phyloP scores from a whole-genome alignment of 2,329 filamentous ascomycete genomes.

The Phialophora verrucosa region DNA sequence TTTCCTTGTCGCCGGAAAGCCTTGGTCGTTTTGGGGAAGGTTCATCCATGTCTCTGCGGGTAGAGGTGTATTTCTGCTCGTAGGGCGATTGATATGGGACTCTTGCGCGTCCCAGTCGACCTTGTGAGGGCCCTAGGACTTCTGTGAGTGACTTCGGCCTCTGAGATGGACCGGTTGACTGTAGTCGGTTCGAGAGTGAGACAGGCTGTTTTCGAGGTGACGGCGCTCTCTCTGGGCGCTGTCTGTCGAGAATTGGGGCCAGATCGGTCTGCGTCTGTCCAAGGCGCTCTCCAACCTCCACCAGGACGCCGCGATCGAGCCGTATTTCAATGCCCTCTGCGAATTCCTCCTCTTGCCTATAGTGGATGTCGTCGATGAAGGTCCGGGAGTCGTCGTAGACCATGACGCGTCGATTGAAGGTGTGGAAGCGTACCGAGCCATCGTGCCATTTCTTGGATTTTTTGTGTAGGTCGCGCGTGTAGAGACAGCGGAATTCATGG shows the following conservation, averaged over 20 bases:
- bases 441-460: slow-evolving; percentile 96
- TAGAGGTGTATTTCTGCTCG: slow-evolving; percentile 57
- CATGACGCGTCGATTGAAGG: slow-evolving; percentile 90
- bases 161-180: slow-evolving; percentile 52
- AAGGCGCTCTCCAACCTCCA: slow-evolving; percentile 79
- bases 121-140: slow-evolving; percentile 68
- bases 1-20: slow-evolving; percentile 35
- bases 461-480: slow-evolving; percentile 80
- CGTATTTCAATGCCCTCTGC: slow-evolving; percentile 81
- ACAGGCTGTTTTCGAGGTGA: slow-evolving; percentile 42
- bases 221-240: slow-evolving; percentile 42
- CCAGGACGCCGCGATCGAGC: slow-evolving; percentile 76
- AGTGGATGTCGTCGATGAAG: slow-evolving; percentile 84
- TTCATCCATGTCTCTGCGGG: slow-evolving; percentile 33
- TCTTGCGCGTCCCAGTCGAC: slow-evolving; percentile 66
- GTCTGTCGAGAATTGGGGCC: slow-evolving; percentile 74
- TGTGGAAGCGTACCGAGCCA: slow-evolving; percentile 84
- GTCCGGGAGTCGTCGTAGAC: slow-evolving; percentile 82
- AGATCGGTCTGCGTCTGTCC: slow-evolving; percentile 78
- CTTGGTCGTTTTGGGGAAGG: slow-evolving; percentile 46
- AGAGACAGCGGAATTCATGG: slow-evolving; percentile 82
- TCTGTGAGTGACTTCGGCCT: slow-evolving; percentile 66
- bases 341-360: slow-evolving; percentile 71
- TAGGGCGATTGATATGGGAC: slow-evolving; percentile 68
- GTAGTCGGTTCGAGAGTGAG: slow-evolving; percentile 42